These are phyloP conservation scores for Ceratobasidium sp. DNA, from an alignment of 1,284 basidiomycete species.

Conservation along the genomic window DNA sequence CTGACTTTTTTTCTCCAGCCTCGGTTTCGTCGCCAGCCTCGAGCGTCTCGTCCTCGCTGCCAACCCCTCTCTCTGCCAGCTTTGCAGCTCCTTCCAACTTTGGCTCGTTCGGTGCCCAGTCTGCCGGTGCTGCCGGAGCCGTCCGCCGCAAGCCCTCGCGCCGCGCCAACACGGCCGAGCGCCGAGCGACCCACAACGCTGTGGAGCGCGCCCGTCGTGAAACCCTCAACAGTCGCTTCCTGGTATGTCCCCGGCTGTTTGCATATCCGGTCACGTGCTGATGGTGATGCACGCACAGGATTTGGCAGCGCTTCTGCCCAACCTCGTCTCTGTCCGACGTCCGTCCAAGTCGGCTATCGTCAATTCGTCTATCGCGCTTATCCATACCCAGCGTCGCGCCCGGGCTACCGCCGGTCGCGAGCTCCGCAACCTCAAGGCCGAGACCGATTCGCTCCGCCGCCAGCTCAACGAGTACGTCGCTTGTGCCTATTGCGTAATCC, in stretches of 20 bases:
- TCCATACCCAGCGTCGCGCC: constrained; percentile 81
- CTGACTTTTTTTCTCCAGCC: constrained; percentile 30
- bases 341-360: constrained; percentile 95
- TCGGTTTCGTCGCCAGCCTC: constrained; percentile 42
- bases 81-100: constrained; percentile 41
- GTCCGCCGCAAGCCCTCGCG: constrained; percentile 77
- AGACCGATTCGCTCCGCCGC: constrained; percentile 79
- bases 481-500: not conserved
- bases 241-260: constrained; percentile 58
- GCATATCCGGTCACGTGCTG: constrained; percentile 39
- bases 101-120: constrained; percentile 45
- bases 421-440: constrained; percentile 74
- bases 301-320: constrained; percentile 86
- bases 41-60: constrained; percentile 47
- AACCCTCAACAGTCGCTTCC: constrained; percentile 88
- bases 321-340: constrained; percentile 86
- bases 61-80: constrained; percentile 36
- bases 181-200: constrained; percentile 92
- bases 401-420: constrained; percentile 78
- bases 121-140: constrained; percentile 47
- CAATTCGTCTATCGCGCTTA: constrained; percentile 86
- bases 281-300: constrained; percentile 58
- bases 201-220: constrained; percentile 91
- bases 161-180: constrained; percentile 91
- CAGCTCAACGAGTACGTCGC: constrained; percentile 76